Evolutionary conservation across 1,284 basidiomycete species (phyloP), one percentile per base, ranked within the genome.

Genomic region (Coniferiporia weirii): DNA sequence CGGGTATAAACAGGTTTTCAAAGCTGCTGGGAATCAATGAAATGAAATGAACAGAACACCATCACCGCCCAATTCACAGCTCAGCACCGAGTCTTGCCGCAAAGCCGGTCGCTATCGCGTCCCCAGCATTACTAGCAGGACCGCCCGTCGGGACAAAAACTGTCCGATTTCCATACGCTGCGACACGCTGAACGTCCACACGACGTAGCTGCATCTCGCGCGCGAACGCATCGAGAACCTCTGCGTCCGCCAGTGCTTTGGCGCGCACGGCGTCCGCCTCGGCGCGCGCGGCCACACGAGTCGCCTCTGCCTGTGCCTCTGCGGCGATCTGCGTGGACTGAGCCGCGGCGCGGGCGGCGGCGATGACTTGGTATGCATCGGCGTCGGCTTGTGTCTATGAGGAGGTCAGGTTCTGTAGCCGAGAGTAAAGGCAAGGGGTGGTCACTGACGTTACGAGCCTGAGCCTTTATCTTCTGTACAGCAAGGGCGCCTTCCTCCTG

Each of bases 401-500:
- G 9, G 57, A 35, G 5, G 27, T 27, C 3, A 27, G 27, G 5
- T 27, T 27, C 27, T 5, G 27, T 27, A 27, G 5, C 27, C 2
- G 5, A 44, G 54, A 46, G 19, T 57, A 12, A 34, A 49, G 38
- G 27, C 45, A 27, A 51, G 15, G 19, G 34, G 52, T 10, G 4
- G 59, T 27, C 5, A 27, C 27, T 27, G 27, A 27, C 80, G 66
- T 90, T 89, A 55, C 76, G 79, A 10, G 82, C 65, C 68, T 87
- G 79, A 0, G 85, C 88, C 66, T 83, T 87, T 74, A 91, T 88
- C 52, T 80, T 82, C 32, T 88, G 82, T 12, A 91, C 89, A 4
- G 84, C 75, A 45, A 91, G 78, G 13, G 85, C 77, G 66, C 89
- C 89, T 70, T 91, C 83, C 67, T 91, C 87, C 66, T 89, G 85